Base-by-base conservation (phyloP, 108 stramenopile species). In the Conticribra weissflogii region DNA sequence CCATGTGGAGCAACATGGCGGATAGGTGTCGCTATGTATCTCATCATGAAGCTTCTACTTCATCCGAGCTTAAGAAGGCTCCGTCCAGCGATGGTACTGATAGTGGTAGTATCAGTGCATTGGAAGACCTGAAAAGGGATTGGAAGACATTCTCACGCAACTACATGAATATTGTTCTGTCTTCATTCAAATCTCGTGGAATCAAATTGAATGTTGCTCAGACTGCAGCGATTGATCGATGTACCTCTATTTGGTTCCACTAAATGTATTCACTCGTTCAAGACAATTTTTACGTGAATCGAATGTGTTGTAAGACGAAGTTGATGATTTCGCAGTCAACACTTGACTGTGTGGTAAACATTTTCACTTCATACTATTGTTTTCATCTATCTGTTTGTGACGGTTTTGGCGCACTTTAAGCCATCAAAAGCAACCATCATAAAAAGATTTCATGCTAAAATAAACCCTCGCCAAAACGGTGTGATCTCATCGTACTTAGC, bases 81-180 rank as follows among this genome's bases (percentile, higher is more conserved):
- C n/a, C n/a, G n/a, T n/a, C n/a, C 36, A 41, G 5, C 36, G 5
- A 12, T 41, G 24, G 21, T n/a, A 27, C 25, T 41, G 45, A 19
- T 27, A 22, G 30, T 30, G 36, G 54, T 27, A n/a, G 30, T 2
- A 12, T 52, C n/a, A 54, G 29, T 16, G 50, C 59, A n/a, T 61
- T 64, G 19, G 66, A 67, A 54, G 74, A 67, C 28, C 25, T 66
- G 27, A 64, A 65, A 32, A 57, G 58, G 15, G 52, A 66, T 36
- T 75, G 74, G 74, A 67, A 51, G 34, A 31, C 53, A 15, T 75
- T 67, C 48, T 66, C 74, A 22, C 36, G 18, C 22, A 66, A 60
- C 47, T 49, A 60, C 22, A 71, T 71, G 3, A 21, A 61, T 44
- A 49, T 31, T 8, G 52, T 54, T 19, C 30, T 25, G 19, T 66